phyloP scores from a whole-genome alignment of 2,329 filamentous ascomycete genomes.

The Stemphylium vesicarium region DNA sequence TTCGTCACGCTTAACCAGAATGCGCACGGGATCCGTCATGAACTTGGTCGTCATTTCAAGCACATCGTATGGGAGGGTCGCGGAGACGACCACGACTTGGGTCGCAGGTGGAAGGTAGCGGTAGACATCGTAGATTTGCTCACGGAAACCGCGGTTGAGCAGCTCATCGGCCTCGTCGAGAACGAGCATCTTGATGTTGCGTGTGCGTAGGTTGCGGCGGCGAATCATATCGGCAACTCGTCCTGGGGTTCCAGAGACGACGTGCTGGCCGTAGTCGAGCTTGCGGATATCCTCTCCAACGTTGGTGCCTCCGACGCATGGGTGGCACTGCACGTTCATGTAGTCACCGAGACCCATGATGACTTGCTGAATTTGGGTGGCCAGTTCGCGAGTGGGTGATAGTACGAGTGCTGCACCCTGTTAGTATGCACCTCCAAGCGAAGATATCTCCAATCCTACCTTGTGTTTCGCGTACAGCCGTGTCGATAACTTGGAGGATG shows the following conservation, averaged over 20 bases:
- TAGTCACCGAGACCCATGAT: conserved; percentile 99
- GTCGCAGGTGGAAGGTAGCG: conserved; percentile 95
- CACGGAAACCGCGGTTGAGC: conserved; percentile 92
- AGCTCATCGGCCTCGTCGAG: conserved; percentile 79
- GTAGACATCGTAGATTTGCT: conserved; percentile 99
- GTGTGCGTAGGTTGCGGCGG: conserved; percentile 73
- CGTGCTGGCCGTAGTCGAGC: conserved; percentile 96
- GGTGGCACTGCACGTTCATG: conserved; percentile 99
- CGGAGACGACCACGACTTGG: conserved; percentile 97
- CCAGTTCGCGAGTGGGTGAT: conserved; percentile 93
- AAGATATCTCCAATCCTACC: conserved; percentile 46
- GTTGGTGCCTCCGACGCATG: conserved; percentile 97
- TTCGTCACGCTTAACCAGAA: conserved; percentile 98
- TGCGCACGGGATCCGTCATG: conserved; percentile 97
- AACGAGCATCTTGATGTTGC: conserved; percentile 79
- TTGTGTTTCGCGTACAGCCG: conserved; percentile 88
- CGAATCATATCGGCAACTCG: conserved; percentile 88
- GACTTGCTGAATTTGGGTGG: conserved; percentile 97
- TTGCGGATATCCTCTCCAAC: conserved; percentile 97
- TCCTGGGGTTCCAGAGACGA: conserved; percentile 96
- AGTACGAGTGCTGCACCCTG: conserved; percentile 75
- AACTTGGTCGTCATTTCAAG: conserved; percentile 99
- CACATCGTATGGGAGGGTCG: conserved; percentile 96
- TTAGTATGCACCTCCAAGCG: conserved; percentile 18
- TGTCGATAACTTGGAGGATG: conserved; percentile 95